Base-by-base conservation (phyloP, 1,284 basidiomycete genomes). In the Hymenochaete sp. region DNA sequence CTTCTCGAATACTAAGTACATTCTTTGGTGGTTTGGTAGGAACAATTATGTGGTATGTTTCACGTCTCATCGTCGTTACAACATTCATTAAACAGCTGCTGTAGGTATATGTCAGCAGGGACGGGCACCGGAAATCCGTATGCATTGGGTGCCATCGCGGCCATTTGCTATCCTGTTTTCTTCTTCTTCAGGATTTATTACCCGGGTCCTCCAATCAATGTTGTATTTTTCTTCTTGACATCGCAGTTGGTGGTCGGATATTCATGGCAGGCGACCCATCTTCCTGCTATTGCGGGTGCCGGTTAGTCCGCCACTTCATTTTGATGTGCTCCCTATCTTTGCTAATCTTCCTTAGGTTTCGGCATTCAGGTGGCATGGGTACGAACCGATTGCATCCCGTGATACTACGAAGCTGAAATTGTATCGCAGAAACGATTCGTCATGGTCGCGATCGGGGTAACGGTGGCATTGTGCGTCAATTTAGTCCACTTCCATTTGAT, bases 221-320 rank as follows among this genome's bases (percentile, higher is more conserved):
- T 79, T 45, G 68, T 88, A 41, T 79, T 93, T 42, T 77, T 82
- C 51, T 78, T 80, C 47, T 77, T 91, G 1, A 90, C 87, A 0
- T 62, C 73, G 11, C 71, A 70, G 25, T 60, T 90, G 59, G 84
- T 82, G 47, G 58, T 87, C 35, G 86, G 84, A 2, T 87, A 80
- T 59, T 85, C 80, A 10, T 85, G 81, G 61, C 72, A 80, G 58
- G 75, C 82, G 58, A 63, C 66, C 0, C 70, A 76, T 54, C 60
- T 73, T 22, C 35, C 52, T 1, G 18, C 64, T 1, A 60, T 72
- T 6, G 66, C 69, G 1, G 71, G 70, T 21, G 71, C 72, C 9
- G 79, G 78, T 31, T 70, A 64, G 45, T 38, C 10, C 13, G 16
- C 28, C 10, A 31, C 28, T 31, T 31, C 28, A 9, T 31, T 35